phyloP scores from a whole-genome alignment of 148 eudicot genomes.

The Chenopodium berlandieri region DNA sequence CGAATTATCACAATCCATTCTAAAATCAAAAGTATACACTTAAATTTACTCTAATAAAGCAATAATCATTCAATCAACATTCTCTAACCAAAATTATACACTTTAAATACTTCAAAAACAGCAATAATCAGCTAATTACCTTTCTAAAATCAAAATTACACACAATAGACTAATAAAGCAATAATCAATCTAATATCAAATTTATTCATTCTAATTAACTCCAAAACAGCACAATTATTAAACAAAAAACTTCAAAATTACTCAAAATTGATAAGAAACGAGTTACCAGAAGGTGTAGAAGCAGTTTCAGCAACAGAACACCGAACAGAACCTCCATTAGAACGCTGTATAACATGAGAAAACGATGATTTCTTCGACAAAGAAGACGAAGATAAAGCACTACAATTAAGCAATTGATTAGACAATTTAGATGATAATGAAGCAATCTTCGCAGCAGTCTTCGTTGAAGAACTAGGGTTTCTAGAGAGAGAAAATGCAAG shows the following conservation, averaged over 20 bases:
- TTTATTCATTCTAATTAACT: background rate
- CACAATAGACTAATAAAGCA: no score
- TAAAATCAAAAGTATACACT: background rate
- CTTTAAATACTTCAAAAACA: background rate
- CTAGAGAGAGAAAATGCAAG: constrained; percentile 31
- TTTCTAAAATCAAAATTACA: background rate
- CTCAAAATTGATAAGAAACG: background rate
- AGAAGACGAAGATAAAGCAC: constrained; percentile 31
- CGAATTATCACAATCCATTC: background rate
- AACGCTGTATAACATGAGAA: constrained; percentile 17
- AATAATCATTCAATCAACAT: no score
- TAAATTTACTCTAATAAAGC: no score
- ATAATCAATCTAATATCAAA: background rate
- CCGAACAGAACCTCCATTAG: constrained; percentile 28
- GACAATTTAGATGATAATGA: constrained; percentile 7
- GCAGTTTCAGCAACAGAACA: constrained; percentile 75
- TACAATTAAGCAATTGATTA: constrained; percentile 32
- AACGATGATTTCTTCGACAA: constrained; percentile 18
- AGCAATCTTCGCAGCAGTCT: constrained; percentile 11
- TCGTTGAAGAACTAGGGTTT: constrained; percentile 31
- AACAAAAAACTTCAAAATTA: background rate
- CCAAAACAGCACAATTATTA: background rate
- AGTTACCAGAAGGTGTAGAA: constrained; percentile 46
- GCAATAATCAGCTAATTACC: background rate
- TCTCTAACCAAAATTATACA: no score